A percentile compares a stretch with the other conserved stretches of the same genome.
These are phyloP conservation scores for Boletus reticuloceps DNA, from an alignment of 768 basidiomycete genomes.

Conservation along the genomic window DNA sequence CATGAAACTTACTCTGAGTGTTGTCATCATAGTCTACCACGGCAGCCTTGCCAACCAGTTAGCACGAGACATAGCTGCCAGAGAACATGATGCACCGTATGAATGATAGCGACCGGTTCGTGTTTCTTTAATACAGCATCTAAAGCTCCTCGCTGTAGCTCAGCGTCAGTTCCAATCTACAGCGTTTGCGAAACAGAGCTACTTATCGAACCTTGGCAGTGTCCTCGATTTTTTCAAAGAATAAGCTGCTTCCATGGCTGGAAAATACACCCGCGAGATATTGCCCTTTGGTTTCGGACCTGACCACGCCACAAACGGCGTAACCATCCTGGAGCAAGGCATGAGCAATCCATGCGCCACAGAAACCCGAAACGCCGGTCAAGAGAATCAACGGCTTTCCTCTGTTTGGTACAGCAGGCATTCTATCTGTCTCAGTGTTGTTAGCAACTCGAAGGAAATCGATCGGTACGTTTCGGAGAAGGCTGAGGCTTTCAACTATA, in stretches of 20 bases:
- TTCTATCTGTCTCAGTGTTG: neutral
- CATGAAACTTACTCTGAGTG: neutral
- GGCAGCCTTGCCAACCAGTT: neutral
- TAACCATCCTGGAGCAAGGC: neutral
- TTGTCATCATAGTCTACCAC: neutral
- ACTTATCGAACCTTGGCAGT: neutral
- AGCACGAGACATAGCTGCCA: neutral
- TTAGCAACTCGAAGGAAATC: neutral
- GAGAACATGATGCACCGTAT: neutral
- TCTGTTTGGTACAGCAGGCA: neutral
- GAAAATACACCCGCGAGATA: neutral
- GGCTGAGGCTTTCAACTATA: no score
- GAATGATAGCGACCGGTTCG: neutral
- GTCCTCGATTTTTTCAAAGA: neutral
- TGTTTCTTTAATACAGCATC: neutral
- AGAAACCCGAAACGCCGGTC: neutral
- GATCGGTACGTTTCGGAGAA: neutral
- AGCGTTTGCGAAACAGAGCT: no score
- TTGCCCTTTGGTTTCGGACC: neutral
- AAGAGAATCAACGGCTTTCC: neutral
- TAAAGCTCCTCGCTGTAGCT: neutral
- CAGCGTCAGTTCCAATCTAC: neutral
- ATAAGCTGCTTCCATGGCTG: neutral
- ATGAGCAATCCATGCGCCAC: neutral
- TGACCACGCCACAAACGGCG: neutral